These are phyloP conservation scores for Linaria vulgaris DNA, from an alignment of 257 asterid species.

Conservation along the genomic window DNA sequence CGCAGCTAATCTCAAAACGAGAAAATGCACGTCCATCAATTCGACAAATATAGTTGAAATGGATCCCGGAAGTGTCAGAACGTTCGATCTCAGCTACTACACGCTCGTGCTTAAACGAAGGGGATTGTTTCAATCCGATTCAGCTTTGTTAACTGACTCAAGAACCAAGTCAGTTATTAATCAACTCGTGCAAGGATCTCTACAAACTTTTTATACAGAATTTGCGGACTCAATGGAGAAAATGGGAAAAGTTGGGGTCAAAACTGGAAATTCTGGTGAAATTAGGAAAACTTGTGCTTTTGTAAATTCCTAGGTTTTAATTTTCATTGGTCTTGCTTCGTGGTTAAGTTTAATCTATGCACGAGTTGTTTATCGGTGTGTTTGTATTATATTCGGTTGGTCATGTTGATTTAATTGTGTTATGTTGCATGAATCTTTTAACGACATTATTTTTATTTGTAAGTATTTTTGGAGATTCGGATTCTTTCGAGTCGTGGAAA, in stretches of 20 bases:
- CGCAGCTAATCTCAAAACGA: slow-evolving; percentile 52
- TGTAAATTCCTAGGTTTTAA: slow-evolving; percentile 36
- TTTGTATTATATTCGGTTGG: neutral
- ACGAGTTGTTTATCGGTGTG: slow-evolving; percentile 1
- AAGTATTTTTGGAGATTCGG: too few species aligned
- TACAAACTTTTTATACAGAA: slow-evolving; percentile 38
- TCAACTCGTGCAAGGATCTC: slow-evolving; percentile 34
- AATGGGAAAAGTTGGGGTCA: slow-evolving; percentile 54
- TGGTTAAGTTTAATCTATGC: neutral
- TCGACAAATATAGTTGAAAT: slow-evolving; percentile 48
- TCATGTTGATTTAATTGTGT: too few species aligned
- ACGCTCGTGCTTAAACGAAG: slow-evolving; percentile 56
- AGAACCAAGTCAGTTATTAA: slow-evolving; percentile 37
- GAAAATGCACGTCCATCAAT: slow-evolving; percentile 46
- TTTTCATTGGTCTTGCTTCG: neutral
- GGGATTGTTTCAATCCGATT: slow-evolving; percentile 64
- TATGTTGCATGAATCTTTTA: too few species aligned
- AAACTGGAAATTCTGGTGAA: slow-evolving; percentile 60
- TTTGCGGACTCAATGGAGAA: slow-evolving; percentile 71
- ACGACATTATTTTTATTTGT: too few species aligned
- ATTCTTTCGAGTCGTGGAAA: too few species aligned
- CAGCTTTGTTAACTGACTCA: slow-evolving; percentile 46
- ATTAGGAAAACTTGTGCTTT: slow-evolving; percentile 62
- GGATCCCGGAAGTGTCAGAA: slow-evolving; percentile 70
- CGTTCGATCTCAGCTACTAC: slow-evolving; percentile 69